Conservation (phyloP, 495 filamentous ascomycete species). For the Neurospora sp. region DNA sequence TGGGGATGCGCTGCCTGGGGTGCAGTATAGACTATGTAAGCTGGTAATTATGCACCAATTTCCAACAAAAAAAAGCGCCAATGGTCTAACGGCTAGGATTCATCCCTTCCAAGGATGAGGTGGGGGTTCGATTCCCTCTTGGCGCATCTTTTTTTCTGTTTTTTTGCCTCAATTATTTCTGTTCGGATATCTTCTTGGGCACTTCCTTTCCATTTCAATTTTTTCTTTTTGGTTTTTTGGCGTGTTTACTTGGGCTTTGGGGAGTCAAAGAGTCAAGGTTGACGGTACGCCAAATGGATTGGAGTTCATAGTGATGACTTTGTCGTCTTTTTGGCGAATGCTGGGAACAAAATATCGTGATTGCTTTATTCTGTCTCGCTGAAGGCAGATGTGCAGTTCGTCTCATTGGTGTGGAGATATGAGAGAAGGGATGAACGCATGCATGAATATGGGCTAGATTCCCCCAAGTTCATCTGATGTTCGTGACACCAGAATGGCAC, state of each 20-base stretch:
- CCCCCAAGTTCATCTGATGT: not conserved
- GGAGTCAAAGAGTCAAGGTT: too few species aligned
- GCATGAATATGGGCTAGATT: not conserved
- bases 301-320: not conserved
- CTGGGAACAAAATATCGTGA: not conserved
- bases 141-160: not conserved
- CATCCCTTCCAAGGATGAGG: not conserved
- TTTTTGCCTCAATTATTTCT: not conserved
- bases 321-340: not conserved
- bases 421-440: not conserved
- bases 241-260: too few species aligned
- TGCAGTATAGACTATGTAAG: not conserved
- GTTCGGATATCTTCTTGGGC: too few species aligned
- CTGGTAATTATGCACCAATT: accelerated
- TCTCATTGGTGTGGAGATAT: not conserved
- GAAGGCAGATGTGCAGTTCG: not conserved
- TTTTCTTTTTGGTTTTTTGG: too few species aligned
- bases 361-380: not conserved
- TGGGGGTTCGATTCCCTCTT: not conserved
- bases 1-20: too few species aligned
- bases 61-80: not conserved
- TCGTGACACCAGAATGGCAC: too few species aligned
- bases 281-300: too few species aligned
- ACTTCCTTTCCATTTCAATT: too few species aligned
- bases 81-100: not conserved